These are phyloP conservation scores for Nakaseomyces nivariensis DNA, from an alignment of 1,139 yeast species.

Conservation along the genomic window DNA sequence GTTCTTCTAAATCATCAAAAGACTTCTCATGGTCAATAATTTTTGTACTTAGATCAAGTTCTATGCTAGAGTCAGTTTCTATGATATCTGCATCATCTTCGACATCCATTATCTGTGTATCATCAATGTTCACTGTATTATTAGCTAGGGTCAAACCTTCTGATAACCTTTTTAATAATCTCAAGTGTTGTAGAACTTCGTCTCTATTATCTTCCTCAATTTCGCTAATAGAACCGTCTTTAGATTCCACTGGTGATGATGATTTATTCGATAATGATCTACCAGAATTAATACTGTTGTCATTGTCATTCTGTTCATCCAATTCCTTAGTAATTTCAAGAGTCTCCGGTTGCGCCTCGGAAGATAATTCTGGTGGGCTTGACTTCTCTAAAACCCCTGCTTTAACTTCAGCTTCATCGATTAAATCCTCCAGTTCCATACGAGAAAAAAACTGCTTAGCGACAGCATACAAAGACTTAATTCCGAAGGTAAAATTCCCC, in stretches of 20 bases:
- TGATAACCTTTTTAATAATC: not conserved
- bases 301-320: not conserved
- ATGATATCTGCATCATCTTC: not conserved
- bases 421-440: not conserved
- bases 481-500: not conserved
- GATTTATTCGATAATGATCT: not conserved
- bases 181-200: not conserved
- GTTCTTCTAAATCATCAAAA: not conserved
- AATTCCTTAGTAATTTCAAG: not conserved
- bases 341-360: not conserved
- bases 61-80: not conserved
- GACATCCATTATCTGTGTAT: slow-evolving; percentile 1
- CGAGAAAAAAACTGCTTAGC: not conserved
- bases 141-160: not conserved
- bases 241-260: not conserved
- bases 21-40: not conserved
- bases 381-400: not conserved
- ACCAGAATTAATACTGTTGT: not conserved
- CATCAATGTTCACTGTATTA: not conserved
- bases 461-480: not conserved
- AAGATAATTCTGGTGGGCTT: not conserved
- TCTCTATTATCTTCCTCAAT: not conserved
- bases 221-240: not conserved
- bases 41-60: not conserved
- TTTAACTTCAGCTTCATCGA: not conserved